Evolutionary conservation across 2,329 filamentous ascomycete genomes (phyloP).

Genomic region (Chaetomiaceae sp.): DNA sequence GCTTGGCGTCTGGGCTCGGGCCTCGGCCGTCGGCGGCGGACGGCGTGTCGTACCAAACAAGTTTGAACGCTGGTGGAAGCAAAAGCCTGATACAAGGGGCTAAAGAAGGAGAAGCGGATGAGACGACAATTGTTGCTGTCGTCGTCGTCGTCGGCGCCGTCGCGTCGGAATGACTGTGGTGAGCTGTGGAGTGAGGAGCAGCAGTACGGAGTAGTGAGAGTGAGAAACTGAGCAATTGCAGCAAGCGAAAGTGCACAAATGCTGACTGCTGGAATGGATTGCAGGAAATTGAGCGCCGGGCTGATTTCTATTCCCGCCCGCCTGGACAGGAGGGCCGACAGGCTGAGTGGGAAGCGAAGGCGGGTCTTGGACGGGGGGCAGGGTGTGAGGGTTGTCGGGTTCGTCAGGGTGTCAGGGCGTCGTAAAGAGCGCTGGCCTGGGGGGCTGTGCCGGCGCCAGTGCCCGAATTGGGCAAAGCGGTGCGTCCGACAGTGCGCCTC

Average conservation of each 20-base stretch:
- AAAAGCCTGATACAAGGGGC: neutral
- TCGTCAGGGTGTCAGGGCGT: too few species aligned
- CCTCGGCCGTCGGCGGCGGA: neutral
- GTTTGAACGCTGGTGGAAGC: neutral
- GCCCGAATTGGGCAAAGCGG: neutral
- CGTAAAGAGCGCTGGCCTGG: neutral
- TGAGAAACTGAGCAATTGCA: too few species aligned
- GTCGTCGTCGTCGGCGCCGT: neutral
- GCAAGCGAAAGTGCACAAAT: neutral
- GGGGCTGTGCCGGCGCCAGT: neutral
- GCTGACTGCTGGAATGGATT: slow-evolving; percentile 1
- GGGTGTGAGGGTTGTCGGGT: too few species aligned
- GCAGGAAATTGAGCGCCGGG: slow-evolving; percentile 9
- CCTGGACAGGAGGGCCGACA: too few species aligned
- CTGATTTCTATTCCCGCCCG: neutral
- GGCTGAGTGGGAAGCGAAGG: too few species aligned
- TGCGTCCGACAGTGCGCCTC: neutral
- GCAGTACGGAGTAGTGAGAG: too few species aligned
- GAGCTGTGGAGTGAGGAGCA: too few species aligned
- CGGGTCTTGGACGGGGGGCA: too few species aligned
- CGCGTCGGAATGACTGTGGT: too few species aligned
- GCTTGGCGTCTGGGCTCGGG: slow-evolving; percentile 9
- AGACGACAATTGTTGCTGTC: neutral
- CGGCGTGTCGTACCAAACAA: neutral
- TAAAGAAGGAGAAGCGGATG: neutral